A percentile compares a stretch with the other conserved stretches of the same genome.
phyloP scores from a whole-genome alignment of 2,329 filamentous ascomycete genomes.

The Colletotrichum lupini region DNA sequence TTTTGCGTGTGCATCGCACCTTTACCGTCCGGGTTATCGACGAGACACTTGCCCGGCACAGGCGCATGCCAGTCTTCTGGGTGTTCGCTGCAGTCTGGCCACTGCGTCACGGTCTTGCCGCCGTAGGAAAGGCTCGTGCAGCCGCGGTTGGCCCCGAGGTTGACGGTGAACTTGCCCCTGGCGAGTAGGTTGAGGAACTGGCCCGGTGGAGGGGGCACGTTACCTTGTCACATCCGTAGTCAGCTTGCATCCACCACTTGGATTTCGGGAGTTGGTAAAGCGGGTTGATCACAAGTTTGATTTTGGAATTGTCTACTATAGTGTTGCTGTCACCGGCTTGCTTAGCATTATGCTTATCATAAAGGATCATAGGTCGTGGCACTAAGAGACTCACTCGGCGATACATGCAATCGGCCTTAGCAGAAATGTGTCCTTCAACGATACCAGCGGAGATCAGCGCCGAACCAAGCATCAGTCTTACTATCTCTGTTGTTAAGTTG shows the following conservation, averaged over 20 bases:
- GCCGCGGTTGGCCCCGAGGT: constrained; percentile 61
- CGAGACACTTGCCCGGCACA: constrained; percentile 41
- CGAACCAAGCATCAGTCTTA: too few relatives aligned
- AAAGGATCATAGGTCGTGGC: neutral
- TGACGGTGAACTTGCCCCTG: constrained; percentile 58
- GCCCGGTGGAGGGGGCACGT: neutral
- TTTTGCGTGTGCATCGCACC: constrained; percentile 60
- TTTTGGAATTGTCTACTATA: neutral
- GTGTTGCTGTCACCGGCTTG: neutral
- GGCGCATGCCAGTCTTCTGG: constrained; percentile 57
- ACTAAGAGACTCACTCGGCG: neutral
- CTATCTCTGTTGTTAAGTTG: too few relatives aligned
- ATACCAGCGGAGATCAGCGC: neutral
- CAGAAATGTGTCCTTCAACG: neutral
- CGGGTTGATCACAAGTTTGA: neutral
- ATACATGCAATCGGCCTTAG: neutral
- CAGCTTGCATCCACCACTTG: neutral
- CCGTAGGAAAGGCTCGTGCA: constrained; percentile 58
- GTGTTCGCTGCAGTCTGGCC: constrained; percentile 60
- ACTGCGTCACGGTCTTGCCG: constrained; percentile 50
- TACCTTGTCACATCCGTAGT: neutral
- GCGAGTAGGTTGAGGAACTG: constrained; percentile 56
- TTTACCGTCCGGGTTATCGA: constrained; percentile 30
- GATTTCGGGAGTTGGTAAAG: neutral
- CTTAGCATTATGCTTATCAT: neutral